phyloP scores from a whole-genome alignment of 2,329 filamentous ascomycete genomes.

The Furcasterigmium sp. region DNA sequence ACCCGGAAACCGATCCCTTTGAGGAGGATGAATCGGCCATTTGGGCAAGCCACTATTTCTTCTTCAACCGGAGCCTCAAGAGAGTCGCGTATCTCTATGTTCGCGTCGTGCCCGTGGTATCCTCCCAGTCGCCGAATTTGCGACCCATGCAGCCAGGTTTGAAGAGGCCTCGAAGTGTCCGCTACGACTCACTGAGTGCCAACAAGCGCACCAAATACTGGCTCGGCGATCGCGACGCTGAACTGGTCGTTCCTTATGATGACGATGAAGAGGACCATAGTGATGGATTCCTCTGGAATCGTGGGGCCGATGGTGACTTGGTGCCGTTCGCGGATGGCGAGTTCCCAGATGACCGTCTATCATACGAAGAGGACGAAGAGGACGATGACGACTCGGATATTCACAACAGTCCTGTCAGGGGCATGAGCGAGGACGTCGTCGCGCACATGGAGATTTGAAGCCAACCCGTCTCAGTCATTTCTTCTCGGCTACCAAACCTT shows the following conservation, averaged over 20 bases:
- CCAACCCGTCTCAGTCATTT: too few species aligned
- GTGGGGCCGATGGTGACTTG: constrained; percentile 52
- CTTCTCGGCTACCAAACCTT: too few species aligned
- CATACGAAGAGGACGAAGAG: constrained; percentile 38
- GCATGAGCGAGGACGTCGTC: constrained; percentile 59
- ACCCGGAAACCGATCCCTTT: constrained; percentile 84
- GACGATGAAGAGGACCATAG: constrained; percentile 44
- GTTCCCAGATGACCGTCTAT: constrained; percentile 38
- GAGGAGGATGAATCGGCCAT: constrained; percentile 89
- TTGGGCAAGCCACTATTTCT: constrained; percentile 95
- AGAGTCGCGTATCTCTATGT: constrained; percentile 92
- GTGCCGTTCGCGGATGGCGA: constrained; percentile 48
- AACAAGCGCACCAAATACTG: constrained; percentile 84
- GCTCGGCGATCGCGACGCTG: constrained; percentile 65
- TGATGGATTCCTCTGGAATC: constrained; percentile 51
- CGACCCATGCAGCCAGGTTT: constrained; percentile 14
- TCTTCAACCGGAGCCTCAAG: constrained; percentile 91
- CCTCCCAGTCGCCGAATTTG: constrained; percentile 36
- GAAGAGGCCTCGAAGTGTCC: constrained; percentile 20
- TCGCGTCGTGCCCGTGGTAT: constrained; percentile 77
- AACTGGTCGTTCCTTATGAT: constrained; percentile 37
- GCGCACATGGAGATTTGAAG: constrained; percentile 56
- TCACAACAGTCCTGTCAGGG: constrained; percentile 35
- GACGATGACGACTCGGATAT: constrained; percentile 8
- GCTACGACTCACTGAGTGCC: constrained; percentile 37